phyloP scores from a whole-genome alignment of 163 green algal genomes.

The Prototheca wickerhamii region DNA sequence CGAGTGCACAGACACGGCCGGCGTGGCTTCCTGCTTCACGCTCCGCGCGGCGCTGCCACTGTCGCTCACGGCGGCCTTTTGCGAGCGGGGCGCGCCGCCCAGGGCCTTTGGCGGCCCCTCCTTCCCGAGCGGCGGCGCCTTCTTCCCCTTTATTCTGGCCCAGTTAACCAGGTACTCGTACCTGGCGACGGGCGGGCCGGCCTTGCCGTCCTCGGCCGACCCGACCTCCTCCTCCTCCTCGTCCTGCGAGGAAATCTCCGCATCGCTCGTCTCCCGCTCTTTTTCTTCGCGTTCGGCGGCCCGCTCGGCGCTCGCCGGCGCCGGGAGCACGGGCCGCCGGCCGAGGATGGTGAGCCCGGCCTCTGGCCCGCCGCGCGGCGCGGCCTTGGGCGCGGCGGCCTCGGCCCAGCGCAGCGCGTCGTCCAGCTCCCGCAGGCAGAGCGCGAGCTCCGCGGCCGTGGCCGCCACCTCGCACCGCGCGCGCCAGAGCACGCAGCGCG shows the following conservation, averaged over 20 bases:
- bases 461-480: constrained; percentile 20
- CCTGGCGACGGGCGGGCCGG: neutral
- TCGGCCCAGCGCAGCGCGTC: constrained; percentile 13
- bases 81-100: too few relatives aligned
- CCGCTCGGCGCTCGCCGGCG: neutral
- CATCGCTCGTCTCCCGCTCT: neutral
- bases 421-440: constrained; percentile 44
- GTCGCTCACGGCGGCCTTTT: too few relatives aligned
- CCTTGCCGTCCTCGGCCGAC: neutral
- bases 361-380: neutral
- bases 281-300: neutral
- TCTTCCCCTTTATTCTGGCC: neutral
- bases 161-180: neutral
- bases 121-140: neutral
- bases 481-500: constrained; percentile 25
- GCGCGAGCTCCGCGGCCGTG: constrained; percentile 32
- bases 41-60: too few relatives aligned
- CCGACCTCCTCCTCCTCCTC: neutral
- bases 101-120: too few relatives aligned
- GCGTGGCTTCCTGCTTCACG: too few relatives aligned
- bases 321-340: neutral
- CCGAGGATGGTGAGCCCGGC: neutral
- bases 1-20: too few relatives aligned
- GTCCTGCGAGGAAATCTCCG: neutral
- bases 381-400: neutral